Evolutionary conservation across 257 asterid genomes (phyloP).

Genomic region (Plantago ovata): DNA sequence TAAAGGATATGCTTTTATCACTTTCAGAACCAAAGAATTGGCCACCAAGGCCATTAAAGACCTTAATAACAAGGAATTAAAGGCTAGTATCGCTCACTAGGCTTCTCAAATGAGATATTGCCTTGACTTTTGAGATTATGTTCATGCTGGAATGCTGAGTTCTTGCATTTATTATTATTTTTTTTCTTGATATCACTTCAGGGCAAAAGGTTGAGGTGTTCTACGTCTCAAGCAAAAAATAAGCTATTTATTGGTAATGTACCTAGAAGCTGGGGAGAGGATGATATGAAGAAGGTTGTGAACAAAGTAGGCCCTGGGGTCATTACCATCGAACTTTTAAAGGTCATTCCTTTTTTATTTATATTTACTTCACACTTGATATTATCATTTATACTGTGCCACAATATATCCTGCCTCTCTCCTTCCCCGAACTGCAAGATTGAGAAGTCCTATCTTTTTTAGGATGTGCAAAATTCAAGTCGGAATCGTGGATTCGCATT

Average conservation of each 20-base stretch:
- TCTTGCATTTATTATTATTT: conserved; percentile 14
- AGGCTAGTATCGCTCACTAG: conserved; percentile 64
- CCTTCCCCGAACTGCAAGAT: neutral
- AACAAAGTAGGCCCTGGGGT: conserved; percentile 85
- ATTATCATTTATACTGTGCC: neutral
- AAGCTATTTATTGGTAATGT: conserved; percentile 86
- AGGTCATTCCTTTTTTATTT: conserved; percentile 39
- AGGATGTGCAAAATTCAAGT: conserved; percentile 83
- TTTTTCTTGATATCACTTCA: conserved; percentile 24
- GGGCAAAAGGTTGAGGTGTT: conserved; percentile 86
- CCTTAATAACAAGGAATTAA: conserved; percentile 66
- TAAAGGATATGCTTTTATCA: conserved; percentile 93
- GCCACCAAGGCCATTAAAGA: conserved; percentile 89
- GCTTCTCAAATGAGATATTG: too few species aligned
- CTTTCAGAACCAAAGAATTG: conserved; percentile 76
- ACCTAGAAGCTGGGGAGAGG: conserved; percentile 87
- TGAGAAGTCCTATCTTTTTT: conserved; percentile 19
- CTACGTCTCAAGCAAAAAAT: conserved; percentile 91
- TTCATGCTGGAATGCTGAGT: conserved; percentile 12
- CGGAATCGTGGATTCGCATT: conserved; percentile 90
- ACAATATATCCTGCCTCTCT: neutral
- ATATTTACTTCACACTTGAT: neutral
- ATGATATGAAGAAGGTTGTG: conserved; percentile 70
- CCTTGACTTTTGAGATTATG: too few species aligned
- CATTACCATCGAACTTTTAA: conserved; percentile 64